These are phyloP conservation scores for Daldinia grandis DNA, from an alignment of 495 filamentous ascomycete species.

Conservation along the genomic window DNA sequence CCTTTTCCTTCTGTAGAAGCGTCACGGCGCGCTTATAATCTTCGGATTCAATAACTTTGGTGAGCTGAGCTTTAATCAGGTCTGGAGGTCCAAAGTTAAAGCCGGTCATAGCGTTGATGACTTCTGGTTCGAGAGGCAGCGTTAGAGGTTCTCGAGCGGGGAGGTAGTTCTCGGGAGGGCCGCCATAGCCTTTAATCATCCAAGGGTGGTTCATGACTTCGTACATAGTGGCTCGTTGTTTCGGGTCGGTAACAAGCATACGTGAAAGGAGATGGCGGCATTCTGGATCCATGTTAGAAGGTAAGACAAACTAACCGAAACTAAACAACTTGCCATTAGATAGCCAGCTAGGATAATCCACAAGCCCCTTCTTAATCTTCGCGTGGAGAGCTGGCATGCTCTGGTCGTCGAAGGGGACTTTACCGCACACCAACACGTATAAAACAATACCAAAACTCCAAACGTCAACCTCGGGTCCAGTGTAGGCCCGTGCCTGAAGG, in stretches of 20 bases:
- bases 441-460: slow-evolving; percentile 99
- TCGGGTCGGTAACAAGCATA: slow-evolving; percentile 97
- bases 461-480: slow-evolving; percentile 94
- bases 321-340: slow-evolving; percentile 72
- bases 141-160: slow-evolving; percentile 84
- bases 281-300: slow-evolving; percentile 64
- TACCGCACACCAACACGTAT: slow-evolving; percentile 96
- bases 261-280: slow-evolving; percentile 92
- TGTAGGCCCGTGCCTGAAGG: slow-evolving; percentile 92
- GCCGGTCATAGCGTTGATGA: slow-evolving; percentile 93
- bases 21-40: slow-evolving; percentile 87
- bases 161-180: slow-evolving; percentile 88
- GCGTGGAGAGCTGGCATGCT: slow-evolving; percentile 98
- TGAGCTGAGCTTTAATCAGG: slow-evolving; percentile 80
- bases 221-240: slow-evolving; percentile 80
- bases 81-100: slow-evolving; percentile 96
- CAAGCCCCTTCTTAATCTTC: slow-evolving; percentile 96
- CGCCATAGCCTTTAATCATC: slow-evolving; percentile 92
- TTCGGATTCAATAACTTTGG: slow-evolving; percentile 84
- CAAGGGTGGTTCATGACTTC: slow-evolving; percentile 98
- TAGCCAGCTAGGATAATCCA: slow-evolving; percentile 95
- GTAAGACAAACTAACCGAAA: background rate
- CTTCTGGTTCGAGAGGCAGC: slow-evolving; percentile 81
- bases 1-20: slow-evolving; percentile 67
- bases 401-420: slow-evolving; percentile 98